Evolutionary conservation across 2,329 filamentous ascomycete genomes (phyloP).

Genomic region (Talaromyces sp.): DNA sequence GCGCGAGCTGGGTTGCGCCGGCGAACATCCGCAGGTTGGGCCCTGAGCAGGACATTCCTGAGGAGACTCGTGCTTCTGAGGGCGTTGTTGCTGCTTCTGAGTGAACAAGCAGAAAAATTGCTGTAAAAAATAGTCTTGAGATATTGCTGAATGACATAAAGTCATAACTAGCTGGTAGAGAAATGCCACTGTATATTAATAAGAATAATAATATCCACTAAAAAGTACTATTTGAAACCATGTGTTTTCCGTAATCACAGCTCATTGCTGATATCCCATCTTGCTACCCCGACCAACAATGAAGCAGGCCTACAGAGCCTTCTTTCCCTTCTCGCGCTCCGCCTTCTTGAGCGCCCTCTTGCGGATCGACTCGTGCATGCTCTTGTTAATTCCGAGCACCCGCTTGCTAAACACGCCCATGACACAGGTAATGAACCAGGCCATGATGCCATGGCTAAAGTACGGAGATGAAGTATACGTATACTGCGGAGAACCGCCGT

Average conservation of each 20-base stretch:
- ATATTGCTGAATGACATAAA: background rate
- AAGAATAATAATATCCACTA: background rate
- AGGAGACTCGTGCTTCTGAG: background rate
- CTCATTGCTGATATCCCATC: background rate
- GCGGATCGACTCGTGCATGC: conserved; percentile 79
- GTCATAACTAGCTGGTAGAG: background rate
- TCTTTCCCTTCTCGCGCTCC: conserved; percentile 67
- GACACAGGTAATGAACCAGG: conserved; percentile 68
- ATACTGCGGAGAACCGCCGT: conserved; percentile 71
- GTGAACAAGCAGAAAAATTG: background rate
- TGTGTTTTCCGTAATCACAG: background rate
- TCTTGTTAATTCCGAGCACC: conserved; percentile 58
- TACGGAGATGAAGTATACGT: conserved; percentile 85
- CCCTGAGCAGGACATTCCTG: background rate
- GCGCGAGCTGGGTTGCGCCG: conserved; percentile 45
- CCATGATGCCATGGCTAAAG: conserved; percentile 87
- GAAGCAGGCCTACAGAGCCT: conserved; percentile 25
- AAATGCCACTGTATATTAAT: background rate
- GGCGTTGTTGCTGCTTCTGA: background rate
- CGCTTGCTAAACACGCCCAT: conserved; percentile 54
- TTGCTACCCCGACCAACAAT: background rate
- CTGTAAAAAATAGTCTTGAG: background rate
- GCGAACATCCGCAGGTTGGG: conserved; percentile 1
- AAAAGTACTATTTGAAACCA: background rate
- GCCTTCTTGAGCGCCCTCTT: conserved; percentile 78